Percentiles rank a stretch among this genome's conserved stretches.
These are phyloP conservation scores for Starmerella floricola DNA, from an alignment of 805 yeast species.

Conservation along the genomic window DNA sequence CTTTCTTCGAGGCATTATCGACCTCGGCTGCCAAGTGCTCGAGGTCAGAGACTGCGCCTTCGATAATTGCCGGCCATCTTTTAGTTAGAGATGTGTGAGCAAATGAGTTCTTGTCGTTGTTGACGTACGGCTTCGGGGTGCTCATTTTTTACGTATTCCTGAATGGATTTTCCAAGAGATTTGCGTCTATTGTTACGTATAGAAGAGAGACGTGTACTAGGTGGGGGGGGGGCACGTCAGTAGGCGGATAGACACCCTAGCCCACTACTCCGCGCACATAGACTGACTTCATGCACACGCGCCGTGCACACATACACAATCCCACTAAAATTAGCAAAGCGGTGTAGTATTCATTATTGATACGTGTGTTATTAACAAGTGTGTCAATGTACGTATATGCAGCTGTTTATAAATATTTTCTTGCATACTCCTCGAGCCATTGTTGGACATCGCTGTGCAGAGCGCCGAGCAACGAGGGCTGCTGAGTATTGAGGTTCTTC, in stretches of 20 bases:
- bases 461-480: conserved; percentile 11
- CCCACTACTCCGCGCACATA: too few species aligned
- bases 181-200: too few species aligned
- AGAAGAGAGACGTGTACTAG: too few species aligned
- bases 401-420: neutral
- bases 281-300: too few species aligned
- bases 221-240: too few species aligned
- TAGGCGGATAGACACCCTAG: neutral
- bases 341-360: too few species aligned
- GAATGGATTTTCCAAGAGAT: too few species aligned
- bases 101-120: conserved; percentile 54
- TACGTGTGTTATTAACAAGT: too few species aligned
- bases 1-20: conserved; percentile 24
- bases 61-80: conserved; percentile 81
- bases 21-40: conserved; percentile 27
- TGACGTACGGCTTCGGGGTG: conserved; percentile 17
- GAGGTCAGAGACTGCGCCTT: conserved; percentile 56
- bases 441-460: conserved; percentile 17
- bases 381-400: too few species aligned
- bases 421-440: conserved; percentile 16
- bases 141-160: neutral
- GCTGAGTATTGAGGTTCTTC: conserved; percentile 9
- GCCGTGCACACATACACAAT: too few species aligned
- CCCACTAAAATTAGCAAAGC: too few species aligned
- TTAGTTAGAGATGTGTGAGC: conserved; percentile 65